phyloP scores from a whole-genome alignment of 2,329 filamentous ascomycete genomes.

The Septoria petroselini region DNA sequence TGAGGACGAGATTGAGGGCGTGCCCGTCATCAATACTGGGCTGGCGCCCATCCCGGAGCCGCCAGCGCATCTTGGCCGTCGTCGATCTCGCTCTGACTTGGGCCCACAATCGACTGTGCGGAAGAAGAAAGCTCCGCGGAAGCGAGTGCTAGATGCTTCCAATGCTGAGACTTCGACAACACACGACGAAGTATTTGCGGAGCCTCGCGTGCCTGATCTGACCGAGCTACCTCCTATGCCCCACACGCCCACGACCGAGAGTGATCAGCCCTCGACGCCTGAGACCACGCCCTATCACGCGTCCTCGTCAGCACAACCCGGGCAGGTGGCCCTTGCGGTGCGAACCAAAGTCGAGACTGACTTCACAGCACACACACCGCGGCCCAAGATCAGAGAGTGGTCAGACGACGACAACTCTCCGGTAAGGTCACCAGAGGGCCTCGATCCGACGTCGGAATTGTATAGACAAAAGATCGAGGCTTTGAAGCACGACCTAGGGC shows the following conservation, averaged over 20 bases:
- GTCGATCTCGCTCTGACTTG: conserved; percentile 34
- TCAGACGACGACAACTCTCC: conserved; percentile 36
- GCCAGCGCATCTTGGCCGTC: conserved; percentile 23
- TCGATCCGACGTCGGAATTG: conserved; percentile 32
- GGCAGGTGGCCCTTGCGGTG: conserved; percentile 17
- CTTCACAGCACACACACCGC: conserved; percentile 31
- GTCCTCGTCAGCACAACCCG: conserved; percentile 22
- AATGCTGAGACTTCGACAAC: conserved; percentile 34
- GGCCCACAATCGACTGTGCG: conserved; percentile 40
- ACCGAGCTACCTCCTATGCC: conserved; percentile 32
- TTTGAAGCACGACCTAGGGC: conserved; percentile 78
- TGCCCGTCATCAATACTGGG: conserved; percentile 17
- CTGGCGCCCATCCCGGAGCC: conserved; percentile 15
- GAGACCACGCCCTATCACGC: conserved; percentile 29
- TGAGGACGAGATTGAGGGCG: conserved; percentile 47
- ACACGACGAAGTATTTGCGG: conserved; percentile 10
- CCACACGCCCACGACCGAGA: conserved; percentile 28
- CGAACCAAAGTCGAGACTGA: conserved; percentile 33
- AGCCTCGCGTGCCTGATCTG: conserved; percentile 28
- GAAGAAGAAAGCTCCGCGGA: conserved; percentile 57
- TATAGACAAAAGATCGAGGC: conserved; percentile 88
- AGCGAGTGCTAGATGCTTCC: conserved; percentile 57
- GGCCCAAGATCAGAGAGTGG: conserved; percentile 30
- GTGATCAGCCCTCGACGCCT: conserved; percentile 31
- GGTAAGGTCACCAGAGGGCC: conserved; percentile 29